Evolutionary conservation across 106 monocot species (phyloP), one percentile per base, ranked within the genome.

Genomic region (Acorus calamus): DNA sequence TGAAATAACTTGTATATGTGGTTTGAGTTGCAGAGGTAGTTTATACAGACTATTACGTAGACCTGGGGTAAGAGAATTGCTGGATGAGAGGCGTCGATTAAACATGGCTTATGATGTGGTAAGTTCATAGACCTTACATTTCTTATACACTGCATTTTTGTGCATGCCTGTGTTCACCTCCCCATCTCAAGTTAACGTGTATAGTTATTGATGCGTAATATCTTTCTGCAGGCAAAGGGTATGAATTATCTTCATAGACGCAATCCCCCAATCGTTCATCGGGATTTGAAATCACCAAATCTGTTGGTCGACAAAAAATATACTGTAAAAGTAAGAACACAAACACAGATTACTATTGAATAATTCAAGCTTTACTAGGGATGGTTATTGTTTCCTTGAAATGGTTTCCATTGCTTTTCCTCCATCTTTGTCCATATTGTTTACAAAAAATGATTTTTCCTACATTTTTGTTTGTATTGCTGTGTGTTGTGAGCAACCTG

Each of bases 281-380:
- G 96, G 55, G 96, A 98, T 81, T 71, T 98, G 79, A 98, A 98
- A 64, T 98, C 96, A 76, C 96, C 90, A 65, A 98, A 98, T 83
- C 91, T 98, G 72, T 71, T 91, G 61, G 96, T 98, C 50, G 96
- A 91, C 77, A 91, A 85, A 56, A 98, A 98, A 63, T 98, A 82
- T 61, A 98, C 96, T 2, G 91, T 98, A 50, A 98, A 98, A 71
- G 96, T 91, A 85, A 79, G 74, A 28, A 28, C 28, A 28, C 28
- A 28, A 28, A 28, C 28, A 28, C 28, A 28, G 28, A 28, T 28
- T 28, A 28, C 28, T 28, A 28, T 28, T 28, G 28, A 28, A 28
- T 28, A 28, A 28, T 28, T 28, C 28, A 28, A 28, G 28, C 28
- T 28, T 28, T 28, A 28, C 28, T 28, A 28, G 51, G 51, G 51